Conservation (phyloP, 805 yeast genomes). For the Candida glaebosa region DNA sequence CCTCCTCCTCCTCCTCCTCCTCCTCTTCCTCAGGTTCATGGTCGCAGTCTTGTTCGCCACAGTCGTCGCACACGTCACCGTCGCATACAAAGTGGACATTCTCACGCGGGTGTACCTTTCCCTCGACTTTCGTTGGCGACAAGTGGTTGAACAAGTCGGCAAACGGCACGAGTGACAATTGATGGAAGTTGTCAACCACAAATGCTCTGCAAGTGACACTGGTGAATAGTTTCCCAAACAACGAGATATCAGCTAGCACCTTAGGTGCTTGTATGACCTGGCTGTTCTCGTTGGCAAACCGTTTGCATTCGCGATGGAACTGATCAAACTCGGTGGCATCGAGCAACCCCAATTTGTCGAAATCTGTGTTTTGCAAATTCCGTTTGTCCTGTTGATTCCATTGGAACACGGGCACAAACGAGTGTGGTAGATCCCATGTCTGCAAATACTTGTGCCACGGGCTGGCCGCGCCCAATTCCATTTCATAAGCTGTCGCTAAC, state of each 20-base stretch:
- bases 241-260: slow-evolving; percentile 20
- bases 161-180: slow-evolving; percentile 78
- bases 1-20: slow-evolving; percentile 11
- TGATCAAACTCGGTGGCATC: slow-evolving; percentile 42
- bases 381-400: slow-evolving; percentile 55
- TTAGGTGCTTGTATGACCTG: slow-evolving; percentile 32
- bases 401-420: slow-evolving; percentile 54
- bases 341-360: slow-evolving; percentile 56
- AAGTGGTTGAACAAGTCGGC: slow-evolving; percentile 87
- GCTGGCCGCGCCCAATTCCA: slow-evolving; percentile 51
- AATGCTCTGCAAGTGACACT: slow-evolving; percentile 78
- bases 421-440: slow-evolving; percentile 41
- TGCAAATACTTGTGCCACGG: slow-evolving; percentile 76
- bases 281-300: slow-evolving; percentile 36
- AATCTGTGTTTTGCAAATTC: slow-evolving; percentile 57
- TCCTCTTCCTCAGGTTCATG: slow-evolving; percentile 23
- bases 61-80: slow-evolving; percentile 25
- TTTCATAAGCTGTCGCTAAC: slow-evolving; percentile 70
- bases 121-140: slow-evolving; percentile 26
- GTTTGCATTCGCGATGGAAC: slow-evolving; percentile 37
- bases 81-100: slow-evolving; percentile 61
- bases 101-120: slow-evolving; percentile 33
- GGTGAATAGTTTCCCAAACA: slow-evolving; percentile 55
- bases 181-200: slow-evolving; percentile 72
- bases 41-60: slow-evolving; percentile 34